A percentile compares a stretch with the other conserved stretches of the same genome.
Conservation (phyloP, 2,329 filamentous ascomycete species). For the Metarhizium album region DNA sequence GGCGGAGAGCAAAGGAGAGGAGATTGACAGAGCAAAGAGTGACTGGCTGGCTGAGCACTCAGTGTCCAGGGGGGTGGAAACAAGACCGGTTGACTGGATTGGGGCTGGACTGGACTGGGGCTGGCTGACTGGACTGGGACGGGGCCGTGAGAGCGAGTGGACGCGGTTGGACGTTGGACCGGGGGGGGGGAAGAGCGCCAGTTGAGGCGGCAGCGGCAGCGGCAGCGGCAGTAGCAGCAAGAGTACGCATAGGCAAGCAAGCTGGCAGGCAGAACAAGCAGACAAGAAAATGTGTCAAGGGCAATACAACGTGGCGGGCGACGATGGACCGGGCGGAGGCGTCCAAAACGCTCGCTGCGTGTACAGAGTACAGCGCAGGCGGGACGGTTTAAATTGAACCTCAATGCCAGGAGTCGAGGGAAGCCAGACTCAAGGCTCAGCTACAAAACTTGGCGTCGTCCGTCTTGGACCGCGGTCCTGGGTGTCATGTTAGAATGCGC, state of each 20-base stretch:
- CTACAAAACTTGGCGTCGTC: too few species aligned
- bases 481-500: too few species aligned
- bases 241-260: not conserved
- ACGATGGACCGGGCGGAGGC: too few species aligned
- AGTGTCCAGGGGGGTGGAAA: slow-evolving; percentile 12
- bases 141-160: not conserved
- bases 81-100: slow-evolving; percentile 9
- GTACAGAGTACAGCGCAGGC: too few species aligned
- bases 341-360: too few species aligned
- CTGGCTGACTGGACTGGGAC: slow-evolving; percentile 6
- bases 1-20: slow-evolving; percentile 20
- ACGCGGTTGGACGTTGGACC: slow-evolving; percentile 1
- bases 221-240: not conserved
- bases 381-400: too few species aligned
- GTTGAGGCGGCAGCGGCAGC: not conserved
- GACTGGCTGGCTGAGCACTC: slow-evolving; percentile 6
- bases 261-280: not conserved
- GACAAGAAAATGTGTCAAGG: not conserved
- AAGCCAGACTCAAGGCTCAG: too few species aligned
- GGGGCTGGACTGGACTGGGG: slow-evolving; percentile 9
- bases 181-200: not conserved
- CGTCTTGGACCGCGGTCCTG: too few species aligned
- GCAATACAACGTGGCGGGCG: not conserved
- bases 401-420: too few species aligned
- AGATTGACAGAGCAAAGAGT: slow-evolving; percentile 6